A percentile compares a stretch with the other conserved stretches of the same genome.
phyloP scores from a whole-genome alignment of 2,329 filamentous ascomycete genomes.

The Sporothrix protearum region DNA sequence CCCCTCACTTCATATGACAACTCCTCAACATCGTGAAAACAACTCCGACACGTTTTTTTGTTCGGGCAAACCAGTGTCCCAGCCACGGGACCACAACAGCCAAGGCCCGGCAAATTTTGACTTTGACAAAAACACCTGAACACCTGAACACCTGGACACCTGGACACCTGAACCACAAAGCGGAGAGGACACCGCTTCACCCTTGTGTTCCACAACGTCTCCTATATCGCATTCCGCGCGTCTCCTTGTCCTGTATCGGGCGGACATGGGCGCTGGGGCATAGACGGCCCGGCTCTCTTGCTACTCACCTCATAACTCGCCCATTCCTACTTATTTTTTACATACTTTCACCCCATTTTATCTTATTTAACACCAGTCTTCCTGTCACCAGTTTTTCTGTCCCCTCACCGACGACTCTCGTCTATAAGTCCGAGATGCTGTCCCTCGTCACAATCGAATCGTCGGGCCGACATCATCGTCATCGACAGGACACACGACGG shows the following conservation, averaged over 20 bases:
- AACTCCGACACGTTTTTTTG: not conserved
- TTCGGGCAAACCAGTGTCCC: not conserved
- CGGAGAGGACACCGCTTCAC: not conserved
- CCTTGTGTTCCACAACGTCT: not conserved
- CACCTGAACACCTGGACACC: not conserved
- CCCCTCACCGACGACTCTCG: not conserved
- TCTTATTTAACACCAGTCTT: not conserved
- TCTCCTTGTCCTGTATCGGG: not conserved
- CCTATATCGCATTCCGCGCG: not conserved
- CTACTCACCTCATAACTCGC: not conserved
- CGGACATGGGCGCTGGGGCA: not conserved
- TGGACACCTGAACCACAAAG: not conserved
- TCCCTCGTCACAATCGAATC: conserved; percentile 31
- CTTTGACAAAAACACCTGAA: too few relatives aligned
- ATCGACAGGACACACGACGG: conserved; percentile 16
- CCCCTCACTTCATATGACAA: too few relatives aligned
- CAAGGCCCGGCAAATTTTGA: not conserved
- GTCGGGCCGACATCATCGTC: not conserved
- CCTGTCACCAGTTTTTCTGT: not conserved
- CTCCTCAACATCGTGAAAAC: not conserved
- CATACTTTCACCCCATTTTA: not conserved
- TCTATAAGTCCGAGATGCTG: conserved; percentile 21
- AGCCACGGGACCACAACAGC: not conserved
- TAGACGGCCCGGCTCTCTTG: not conserved
- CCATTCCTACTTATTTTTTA: not conserved